Evolutionary conservation across 2,329 filamentous ascomycete genomes (phyloP).

Genomic region (Trichoderma afroharzianum): DNA sequence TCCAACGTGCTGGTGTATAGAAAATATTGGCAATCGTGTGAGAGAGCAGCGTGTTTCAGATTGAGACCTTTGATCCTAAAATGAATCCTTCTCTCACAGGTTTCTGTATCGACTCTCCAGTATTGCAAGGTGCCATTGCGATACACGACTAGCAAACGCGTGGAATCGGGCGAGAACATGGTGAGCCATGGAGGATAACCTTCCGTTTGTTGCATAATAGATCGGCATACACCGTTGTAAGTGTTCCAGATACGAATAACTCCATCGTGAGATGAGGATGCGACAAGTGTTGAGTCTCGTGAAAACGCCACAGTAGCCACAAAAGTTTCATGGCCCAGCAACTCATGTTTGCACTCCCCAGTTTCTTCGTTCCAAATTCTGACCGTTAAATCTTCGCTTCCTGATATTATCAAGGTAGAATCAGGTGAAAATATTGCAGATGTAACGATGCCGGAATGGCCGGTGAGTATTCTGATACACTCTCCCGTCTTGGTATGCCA

Average conservation of each 20-base stretch:
- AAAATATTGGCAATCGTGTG: neutral
- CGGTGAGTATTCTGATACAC: neutral
- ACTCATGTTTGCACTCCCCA: neutral
- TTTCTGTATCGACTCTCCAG: neutral
- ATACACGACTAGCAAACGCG: neutral
- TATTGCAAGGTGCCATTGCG: neutral
- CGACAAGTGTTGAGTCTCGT: neutral
- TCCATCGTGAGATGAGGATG: neutral
- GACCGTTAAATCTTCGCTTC: neutral
- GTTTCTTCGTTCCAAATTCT: neutral
- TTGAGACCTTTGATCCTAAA: neutral
- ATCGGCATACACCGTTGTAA: neutral
- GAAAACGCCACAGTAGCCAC: neutral
- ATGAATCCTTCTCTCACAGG: neutral
- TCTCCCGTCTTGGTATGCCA: neutral
- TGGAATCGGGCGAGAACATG: neutral
- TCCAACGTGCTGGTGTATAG: neutral
- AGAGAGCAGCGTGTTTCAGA: neutral
- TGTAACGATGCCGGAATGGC: neutral
- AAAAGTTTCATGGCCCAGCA: neutral
- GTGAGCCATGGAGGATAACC: too few relatives aligned
- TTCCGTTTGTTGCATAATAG: too few relatives aligned
- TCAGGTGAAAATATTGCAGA: neutral
- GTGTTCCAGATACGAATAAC: neutral
- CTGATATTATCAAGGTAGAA: neutral